Percentiles rank a stretch among this genome's conserved stretches.
Evolutionary conservation across 2,329 filamentous ascomycete genomes (phyloP).

Genomic region (Phoma sp.): DNA sequence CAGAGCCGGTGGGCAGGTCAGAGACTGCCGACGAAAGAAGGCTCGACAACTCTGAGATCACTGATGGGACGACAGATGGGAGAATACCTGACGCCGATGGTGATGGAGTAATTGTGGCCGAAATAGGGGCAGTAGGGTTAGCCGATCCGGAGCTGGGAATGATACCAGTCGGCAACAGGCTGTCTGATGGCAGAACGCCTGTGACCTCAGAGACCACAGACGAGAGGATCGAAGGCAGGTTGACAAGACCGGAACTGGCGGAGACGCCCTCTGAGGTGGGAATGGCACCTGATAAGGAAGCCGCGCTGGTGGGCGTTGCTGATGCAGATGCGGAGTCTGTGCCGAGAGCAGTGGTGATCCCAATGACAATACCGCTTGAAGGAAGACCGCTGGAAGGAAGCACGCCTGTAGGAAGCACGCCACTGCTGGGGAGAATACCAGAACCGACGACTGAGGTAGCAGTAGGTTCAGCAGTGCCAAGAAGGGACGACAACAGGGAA

Average conservation of each 20-base stretch:
- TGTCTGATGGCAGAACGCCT: conserved; percentile 22
- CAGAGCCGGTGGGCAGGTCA: conserved; percentile 23
- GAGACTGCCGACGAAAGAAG: conserved; percentile 28
- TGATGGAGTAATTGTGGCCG: conserved; percentile 16
- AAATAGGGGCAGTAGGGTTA: conserved; percentile 15
- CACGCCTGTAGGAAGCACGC: conserved; percentile 32
- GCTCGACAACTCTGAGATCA: conserved; percentile 24
- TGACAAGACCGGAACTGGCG: conserved; percentile 18
- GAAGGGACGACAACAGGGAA: conserved; percentile 23
- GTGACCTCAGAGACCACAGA: conserved; percentile 31
- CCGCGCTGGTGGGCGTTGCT: conserved; percentile 19
- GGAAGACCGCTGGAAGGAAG: conserved; percentile 11
- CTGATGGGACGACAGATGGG: conserved; percentile 23
- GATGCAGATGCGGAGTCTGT: conserved; percentile 22
- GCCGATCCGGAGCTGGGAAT: conserved; percentile 22
- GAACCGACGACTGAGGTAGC: conserved; percentile 26
- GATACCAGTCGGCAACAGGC: conserved; percentile 12
- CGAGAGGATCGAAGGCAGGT: conserved; percentile 25
- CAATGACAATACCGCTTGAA: conserved; percentile 41
- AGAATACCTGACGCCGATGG: conserved; percentile 23
- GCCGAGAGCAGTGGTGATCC: conserved; percentile 45
- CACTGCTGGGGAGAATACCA: conserved; percentile 30
- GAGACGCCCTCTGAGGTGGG: conserved; percentile 29
- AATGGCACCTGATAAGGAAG: conserved; percentile 25
- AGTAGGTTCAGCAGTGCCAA: conserved; percentile 18